These are phyloP conservation scores for Rosa chinensis DNA, from an alignment of 306 rosid genomes.

Conservation along the genomic window DNA sequence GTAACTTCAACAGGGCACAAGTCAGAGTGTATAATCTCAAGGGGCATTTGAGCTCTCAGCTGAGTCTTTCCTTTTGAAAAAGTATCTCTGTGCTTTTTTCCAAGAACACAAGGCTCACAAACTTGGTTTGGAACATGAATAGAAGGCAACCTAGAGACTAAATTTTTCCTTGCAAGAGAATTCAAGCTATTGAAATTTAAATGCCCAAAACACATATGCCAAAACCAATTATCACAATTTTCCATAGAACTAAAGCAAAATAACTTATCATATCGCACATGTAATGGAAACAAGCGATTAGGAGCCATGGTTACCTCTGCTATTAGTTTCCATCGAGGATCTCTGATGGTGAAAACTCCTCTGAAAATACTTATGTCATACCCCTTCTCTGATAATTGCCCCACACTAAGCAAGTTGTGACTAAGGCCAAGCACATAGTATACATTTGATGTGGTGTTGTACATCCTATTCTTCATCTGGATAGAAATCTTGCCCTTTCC, in stretches of 20 bases:
- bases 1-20: not conserved
- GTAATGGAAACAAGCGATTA: not conserved
- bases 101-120: not conserved
- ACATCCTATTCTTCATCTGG: not conserved
- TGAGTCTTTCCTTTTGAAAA: not conserved
- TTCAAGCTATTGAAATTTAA: not conserved
- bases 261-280: not conserved
- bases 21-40: not conserved
- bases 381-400: not conserved
- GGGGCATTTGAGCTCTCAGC: not conserved
- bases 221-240: not conserved
- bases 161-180: not conserved
- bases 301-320: not conserved
- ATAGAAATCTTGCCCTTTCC: not conserved
- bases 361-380: not conserved
- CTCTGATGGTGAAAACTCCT: not conserved
- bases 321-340: not conserved
- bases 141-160: not conserved
- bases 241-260: not conserved
- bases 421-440: not conserved
- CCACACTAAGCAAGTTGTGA: not conserved
- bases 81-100: not conserved
- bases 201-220: not conserved
- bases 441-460: not conserved
- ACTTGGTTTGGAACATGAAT: not conserved